Evolutionary conservation across 2,329 filamentous ascomycete genomes (phyloP), one percentile per base, ranked within the genome.

Genomic region (Juglanconis sp.): DNA sequence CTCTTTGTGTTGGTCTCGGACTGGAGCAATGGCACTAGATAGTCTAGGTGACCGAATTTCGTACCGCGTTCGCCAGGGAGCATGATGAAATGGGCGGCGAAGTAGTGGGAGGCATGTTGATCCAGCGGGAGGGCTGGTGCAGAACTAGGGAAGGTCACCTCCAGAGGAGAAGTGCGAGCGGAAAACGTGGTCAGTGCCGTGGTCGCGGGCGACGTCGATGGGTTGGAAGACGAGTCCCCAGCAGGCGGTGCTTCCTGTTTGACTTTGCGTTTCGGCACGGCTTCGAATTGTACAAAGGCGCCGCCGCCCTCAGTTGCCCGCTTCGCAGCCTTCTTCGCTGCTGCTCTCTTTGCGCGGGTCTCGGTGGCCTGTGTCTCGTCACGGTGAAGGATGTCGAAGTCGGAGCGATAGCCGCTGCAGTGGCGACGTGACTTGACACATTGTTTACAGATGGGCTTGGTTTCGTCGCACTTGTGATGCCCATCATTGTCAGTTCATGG

Each of bases 341-440:
- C 82, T 32, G 81, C 79, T 67, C 81, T 85, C 56, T 81, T 80
- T n/a, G 84, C 86, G 67, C 87, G 81, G 62, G 81, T 79, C 67
- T 87, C 86, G 36, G 87, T 88, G 1, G 86, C 86, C 65, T 84
- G 83, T 31, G 87, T 90, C 74, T 90, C 87, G 70, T 90, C 88
- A 58, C 88, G 84, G 66, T 90, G 89, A 56, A 91, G 82, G 17
- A 90, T 74, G 66, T 90, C 88, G 65, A 90, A 88, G 65, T 89
- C 86, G 68, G 89, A 85, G 68, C 85, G 85, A 72, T 89, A 89
- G 47, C 87, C 87, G 3, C 86, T 86, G 68, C 86, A 89, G 64
- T 81, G 77, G 38, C 85, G 81, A 60, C 83, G 79, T 40, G 85
- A 87, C 67, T 87, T 88, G 64, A 79, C 75, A 67, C 86, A 89